phyloP scores from a whole-genome alignment of 768 basidiomycete genomes.

The Tricholoma sp. region DNA sequence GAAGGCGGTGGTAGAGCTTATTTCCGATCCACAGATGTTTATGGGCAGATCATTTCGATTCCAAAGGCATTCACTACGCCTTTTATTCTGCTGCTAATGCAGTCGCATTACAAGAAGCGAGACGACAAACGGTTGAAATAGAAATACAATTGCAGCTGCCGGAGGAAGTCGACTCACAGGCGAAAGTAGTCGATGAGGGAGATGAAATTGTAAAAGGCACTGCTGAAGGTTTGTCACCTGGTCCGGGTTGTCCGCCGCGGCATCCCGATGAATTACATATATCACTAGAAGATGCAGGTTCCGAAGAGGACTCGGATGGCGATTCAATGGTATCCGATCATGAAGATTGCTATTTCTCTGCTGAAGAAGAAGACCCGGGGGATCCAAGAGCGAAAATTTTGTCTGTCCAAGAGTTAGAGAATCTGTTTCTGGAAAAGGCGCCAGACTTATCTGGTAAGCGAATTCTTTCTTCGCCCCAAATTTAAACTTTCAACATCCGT shows the following conservation, averaged over 20 bases:
- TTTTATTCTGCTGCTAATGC: slow-evolving; percentile 95
- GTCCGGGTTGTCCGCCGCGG: no score
- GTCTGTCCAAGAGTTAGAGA: slow-evolving; percentile 83
- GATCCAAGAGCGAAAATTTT: slow-evolving; percentile 75
- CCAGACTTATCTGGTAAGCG: slow-evolving; percentile 61
- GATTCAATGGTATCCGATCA: slow-evolving; percentile 22
- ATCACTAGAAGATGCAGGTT: slow-evolving; percentile 15
- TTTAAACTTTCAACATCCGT: slow-evolving; percentile 1
- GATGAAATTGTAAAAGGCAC: neutral
- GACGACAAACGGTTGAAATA: slow-evolving; percentile 41
- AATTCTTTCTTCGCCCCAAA: neutral
- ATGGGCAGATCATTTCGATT: slow-evolving; percentile 93
- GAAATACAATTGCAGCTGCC: slow-evolving; percentile 12
- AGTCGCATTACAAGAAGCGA: slow-evolving; percentile 73
- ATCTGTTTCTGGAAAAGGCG: slow-evolving; percentile 65
- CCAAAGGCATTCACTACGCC: slow-evolving; percentile 68
- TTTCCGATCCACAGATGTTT: slow-evolving; percentile 41
- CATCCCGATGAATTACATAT: neutral
- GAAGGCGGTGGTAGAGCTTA: neutral
- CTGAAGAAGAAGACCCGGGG: slow-evolving; percentile 51
- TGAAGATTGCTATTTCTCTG: slow-evolving; percentile 43
- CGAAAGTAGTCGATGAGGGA: slow-evolving; percentile 1
- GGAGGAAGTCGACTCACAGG: neutral
- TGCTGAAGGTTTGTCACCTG: neutral
- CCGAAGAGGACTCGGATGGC: slow-evolving; percentile 25